Evolutionary conservation across 495 filamentous ascomycete species (phyloP).

Genomic region (Aspergillus bertholletiae): DNA sequence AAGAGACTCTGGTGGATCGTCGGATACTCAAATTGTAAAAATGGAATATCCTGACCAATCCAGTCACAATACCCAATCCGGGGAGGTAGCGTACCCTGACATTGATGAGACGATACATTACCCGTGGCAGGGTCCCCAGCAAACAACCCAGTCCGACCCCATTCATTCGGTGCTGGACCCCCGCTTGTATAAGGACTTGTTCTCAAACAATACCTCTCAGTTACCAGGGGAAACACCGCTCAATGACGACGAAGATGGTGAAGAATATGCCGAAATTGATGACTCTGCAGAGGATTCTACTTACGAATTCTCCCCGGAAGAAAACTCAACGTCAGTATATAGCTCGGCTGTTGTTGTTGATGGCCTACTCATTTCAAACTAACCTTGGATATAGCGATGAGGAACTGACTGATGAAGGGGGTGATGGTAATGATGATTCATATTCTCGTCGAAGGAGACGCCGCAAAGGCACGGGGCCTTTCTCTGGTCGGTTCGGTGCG

Average conservation of each 20-base stretch:
- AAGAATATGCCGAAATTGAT: slow-evolving; percentile 19
- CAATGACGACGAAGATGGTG: slow-evolving; percentile 10
- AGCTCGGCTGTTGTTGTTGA: neutral
- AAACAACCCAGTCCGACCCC: slow-evolving; percentile 10
- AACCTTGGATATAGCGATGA: slow-evolving; percentile 21
- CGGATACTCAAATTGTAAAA: neutral
- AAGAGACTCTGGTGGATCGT: slow-evolving; percentile 1
- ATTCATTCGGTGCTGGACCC: slow-evolving; percentile 37
- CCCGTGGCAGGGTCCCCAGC: slow-evolving; percentile 30
- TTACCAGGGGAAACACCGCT: slow-evolving; percentile 7
- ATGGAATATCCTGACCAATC: slow-evolving; percentile 23
- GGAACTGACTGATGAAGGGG: slow-evolving; percentile 13
- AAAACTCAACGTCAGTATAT: slow-evolving; percentile 15
- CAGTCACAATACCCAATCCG: slow-evolving; percentile 11
- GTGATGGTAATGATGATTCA: slow-evolving; percentile 30
- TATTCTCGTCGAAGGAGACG: slow-evolving; percentile 25
- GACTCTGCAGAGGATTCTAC: slow-evolving; percentile 23
- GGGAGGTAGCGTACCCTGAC: slow-evolving; percentile 33
- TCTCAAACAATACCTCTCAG: slow-evolving; percentile 11
- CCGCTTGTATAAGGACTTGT: slow-evolving; percentile 33
- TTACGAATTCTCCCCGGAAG: slow-evolving; percentile 24
- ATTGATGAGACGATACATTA: slow-evolving; percentile 36
- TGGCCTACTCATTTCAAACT: neutral
- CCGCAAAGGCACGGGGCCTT: slow-evolving; percentile 35
- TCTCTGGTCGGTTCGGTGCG: slow-evolving; percentile 42